phyloP scores from a whole-genome alignment of 176 grass and related monocot species.

The Aegilops longissima region DNA sequence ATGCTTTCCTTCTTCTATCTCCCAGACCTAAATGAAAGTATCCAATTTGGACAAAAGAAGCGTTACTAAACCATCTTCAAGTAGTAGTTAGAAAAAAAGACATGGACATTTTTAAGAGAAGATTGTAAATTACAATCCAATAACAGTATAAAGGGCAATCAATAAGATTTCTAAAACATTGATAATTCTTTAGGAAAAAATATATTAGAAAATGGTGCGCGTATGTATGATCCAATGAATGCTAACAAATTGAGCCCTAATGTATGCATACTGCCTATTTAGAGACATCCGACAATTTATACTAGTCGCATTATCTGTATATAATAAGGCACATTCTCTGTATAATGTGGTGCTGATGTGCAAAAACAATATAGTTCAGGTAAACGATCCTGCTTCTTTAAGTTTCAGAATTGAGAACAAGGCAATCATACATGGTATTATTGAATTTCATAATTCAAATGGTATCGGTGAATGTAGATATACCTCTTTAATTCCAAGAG shows the following conservation, averaged over 20 bases:
- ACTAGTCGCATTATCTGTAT: not conserved
- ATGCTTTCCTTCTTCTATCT: conserved; percentile 90
- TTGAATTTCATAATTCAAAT: too few species aligned
- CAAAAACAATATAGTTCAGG: conserved; percentile 9
- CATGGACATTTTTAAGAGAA: not conserved
- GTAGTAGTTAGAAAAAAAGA: not conserved
- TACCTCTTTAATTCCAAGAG: conserved; percentile 98
- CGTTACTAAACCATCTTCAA: not conserved
- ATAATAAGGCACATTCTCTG: not conserved
- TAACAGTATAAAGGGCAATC: not conserved
- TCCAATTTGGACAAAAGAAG: not conserved
- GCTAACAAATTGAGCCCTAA: not conserved
- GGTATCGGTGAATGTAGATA: not conserved
- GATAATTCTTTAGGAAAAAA: not conserved
- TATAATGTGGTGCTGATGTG: not conserved
- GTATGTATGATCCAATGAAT: not conserved
- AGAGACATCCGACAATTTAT: not conserved
- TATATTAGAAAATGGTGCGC: not conserved
- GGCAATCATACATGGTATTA: not conserved
- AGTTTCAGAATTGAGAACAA: conserved; percentile 17
- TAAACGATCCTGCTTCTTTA: not conserved
- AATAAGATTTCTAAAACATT: not conserved
- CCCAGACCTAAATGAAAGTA: conserved; percentile 70
- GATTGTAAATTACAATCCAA: not conserved
- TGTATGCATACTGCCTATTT: not conserved